Conservation (phyloP, 257 asterid species). For the Euphrasia confusa region DNA sequence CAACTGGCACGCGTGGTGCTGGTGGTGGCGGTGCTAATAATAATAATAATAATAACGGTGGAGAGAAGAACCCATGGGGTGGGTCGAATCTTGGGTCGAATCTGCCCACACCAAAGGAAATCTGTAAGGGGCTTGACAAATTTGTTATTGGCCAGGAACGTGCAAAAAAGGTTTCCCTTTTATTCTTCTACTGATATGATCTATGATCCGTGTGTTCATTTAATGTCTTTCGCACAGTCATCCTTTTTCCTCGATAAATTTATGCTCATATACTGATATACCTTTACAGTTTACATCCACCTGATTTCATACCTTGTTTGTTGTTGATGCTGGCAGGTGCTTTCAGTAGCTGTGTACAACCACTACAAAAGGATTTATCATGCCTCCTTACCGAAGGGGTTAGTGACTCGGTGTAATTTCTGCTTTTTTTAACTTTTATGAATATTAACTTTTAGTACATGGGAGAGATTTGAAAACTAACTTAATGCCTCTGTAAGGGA, state of each 20-base stretch:
- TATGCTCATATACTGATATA: constrained; percentile 18
- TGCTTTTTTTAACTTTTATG: constrained; percentile 1
- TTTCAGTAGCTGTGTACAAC: constrained; percentile 86
- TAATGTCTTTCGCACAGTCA: constrained; percentile 9
- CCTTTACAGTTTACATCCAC: constrained; percentile 1
- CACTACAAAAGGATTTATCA: constrained; percentile 85
- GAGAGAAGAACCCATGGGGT: constrained; percentile 74
- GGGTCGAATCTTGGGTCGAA: constrained; percentile 78
- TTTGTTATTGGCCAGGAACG: constrained; percentile 91
- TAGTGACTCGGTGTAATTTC: constrained; percentile 31
- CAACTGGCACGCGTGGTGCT: constrained; percentile 30
- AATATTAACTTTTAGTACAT: background rate
- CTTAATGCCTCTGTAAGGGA: constrained; percentile 12
- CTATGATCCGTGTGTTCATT: constrained; percentile 23
- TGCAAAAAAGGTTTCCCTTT: constrained; percentile 70
- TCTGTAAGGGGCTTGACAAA: constrained; percentile 82
- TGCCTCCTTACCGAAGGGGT: constrained; percentile 69
- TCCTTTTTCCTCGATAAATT: background rate
- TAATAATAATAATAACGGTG: constrained; percentile 27
- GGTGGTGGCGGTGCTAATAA: constrained; percentile 34
- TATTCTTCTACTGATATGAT: constrained; percentile 9
- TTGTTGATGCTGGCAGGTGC: constrained; percentile 56
- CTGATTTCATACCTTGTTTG: constrained; percentile 13
- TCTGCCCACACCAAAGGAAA: constrained; percentile 91
- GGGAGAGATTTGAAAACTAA: constrained; percentile 16